phyloP scores from a whole-genome alignment of 805 yeast genomes.

The Myxozyma kluyveri region DNA sequence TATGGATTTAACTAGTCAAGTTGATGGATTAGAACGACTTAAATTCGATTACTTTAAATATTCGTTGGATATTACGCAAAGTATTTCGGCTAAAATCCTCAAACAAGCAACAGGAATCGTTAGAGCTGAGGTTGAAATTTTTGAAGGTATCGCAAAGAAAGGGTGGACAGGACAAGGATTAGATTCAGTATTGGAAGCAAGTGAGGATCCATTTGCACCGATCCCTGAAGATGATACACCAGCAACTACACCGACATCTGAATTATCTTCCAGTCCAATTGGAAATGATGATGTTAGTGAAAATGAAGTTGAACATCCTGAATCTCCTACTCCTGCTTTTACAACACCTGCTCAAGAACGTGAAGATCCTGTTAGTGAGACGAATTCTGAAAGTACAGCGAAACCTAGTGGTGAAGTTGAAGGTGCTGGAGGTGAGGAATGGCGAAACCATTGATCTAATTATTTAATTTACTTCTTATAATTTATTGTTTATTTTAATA shows the following conservation, averaged over 20 bases:
- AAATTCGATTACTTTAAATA: conserved; percentile 73
- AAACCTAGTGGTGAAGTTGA: no score
- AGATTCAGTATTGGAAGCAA: conserved; percentile 60
- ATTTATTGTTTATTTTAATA: no score
- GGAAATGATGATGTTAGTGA: not conserved
- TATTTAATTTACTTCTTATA: no score
- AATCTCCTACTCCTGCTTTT: not conserved
- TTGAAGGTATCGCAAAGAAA: conserved; percentile 75
- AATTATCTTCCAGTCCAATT: not conserved
- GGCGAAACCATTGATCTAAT: no score
- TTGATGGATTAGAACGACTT: conserved; percentile 73
- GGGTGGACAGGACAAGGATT: conserved; percentile 88
- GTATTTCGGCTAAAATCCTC: conserved; percentile 56
- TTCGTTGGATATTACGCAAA: conserved; percentile 59
- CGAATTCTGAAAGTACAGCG: not conserved
- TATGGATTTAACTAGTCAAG: conserved; percentile 63
- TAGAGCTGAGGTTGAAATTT: conserved; percentile 76
- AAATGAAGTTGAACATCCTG: not conserved
- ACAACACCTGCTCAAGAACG: not conserved
- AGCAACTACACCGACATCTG: no score
- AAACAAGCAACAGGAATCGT: conserved; percentile 60
- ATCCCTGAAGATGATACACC: conserved; percentile 31
- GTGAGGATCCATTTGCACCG: conserved; percentile 61
- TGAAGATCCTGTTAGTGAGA: not conserved
- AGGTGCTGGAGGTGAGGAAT: no score